Base-by-base conservation (phyloP, 176 grass and related monocot species). In the Bromus sterilis region DNA sequence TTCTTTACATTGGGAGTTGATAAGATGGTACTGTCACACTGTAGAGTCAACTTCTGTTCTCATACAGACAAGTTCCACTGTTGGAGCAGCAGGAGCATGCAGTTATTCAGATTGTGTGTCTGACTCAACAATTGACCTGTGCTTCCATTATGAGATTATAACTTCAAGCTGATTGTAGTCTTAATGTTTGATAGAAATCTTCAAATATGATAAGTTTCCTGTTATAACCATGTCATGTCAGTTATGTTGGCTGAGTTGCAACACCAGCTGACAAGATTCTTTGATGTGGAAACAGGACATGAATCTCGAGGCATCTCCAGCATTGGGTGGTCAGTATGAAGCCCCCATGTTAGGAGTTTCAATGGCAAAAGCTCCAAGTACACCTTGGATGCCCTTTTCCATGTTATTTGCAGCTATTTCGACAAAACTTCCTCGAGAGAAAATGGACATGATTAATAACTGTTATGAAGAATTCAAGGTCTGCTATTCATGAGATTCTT, bases 321-420 rank as follows among this genome's bases (percentile, higher is more conserved):
- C 74, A 72, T 82, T 61, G 69, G 88, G 83, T 85, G 77, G 89
- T 88, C 67, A 82, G 78, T 83, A 21, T 46, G 81, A 80, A 71
- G 73, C 75, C 85, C 81, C 88, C 84, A 56, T 92, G 71, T 70
- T 88, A 79, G 87, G 74, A 75, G 83, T 74, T 83, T 80, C 78
- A n/a, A 77, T 88, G 76, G 89, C 83, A 53, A 90, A 57, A 78
- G 80, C 82, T 66, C 91, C 96, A 53, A 89, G 89, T 32, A 87
- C 96, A 23, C 96, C 93, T 79, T 95, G 93, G 96, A 99, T 99
- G 96, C 96, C 96, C 18, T 99, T 99, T 60, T 99, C 96, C 60
- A 95, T 99, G 96, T 73, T 99, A 59, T 99, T 99, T 87, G 96
- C 96, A 23, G 86, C 96, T 55, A 99, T 99, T 83, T 99, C 96